phyloP scores from a whole-genome alignment of 768 basidiomycete genomes.

The Boletus reticuloceps region DNA sequence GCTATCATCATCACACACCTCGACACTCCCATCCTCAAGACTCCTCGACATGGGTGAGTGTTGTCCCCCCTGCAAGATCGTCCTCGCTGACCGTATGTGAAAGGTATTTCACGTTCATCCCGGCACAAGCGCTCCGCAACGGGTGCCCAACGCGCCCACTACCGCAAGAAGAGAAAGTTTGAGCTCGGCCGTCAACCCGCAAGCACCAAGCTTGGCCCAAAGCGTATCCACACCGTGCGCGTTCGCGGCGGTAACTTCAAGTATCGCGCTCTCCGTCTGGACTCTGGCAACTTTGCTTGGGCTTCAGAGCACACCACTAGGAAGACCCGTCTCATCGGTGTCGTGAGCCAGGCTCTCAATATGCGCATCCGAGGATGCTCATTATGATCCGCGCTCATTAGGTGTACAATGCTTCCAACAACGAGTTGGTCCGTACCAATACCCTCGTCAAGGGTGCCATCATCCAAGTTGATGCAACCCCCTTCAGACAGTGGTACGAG shows the following conservation, averaged over 20 bases:
- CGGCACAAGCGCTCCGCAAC: constrained; percentile 96
- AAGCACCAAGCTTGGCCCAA: constrained; percentile 93
- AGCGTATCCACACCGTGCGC: constrained; percentile 94
- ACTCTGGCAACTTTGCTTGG: constrained; percentile 98
- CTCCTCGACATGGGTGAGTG: constrained; percentile 73
- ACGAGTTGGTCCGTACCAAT: constrained; percentile 99
- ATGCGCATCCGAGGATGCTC: neutral
- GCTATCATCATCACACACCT: constrained; percentile 51
- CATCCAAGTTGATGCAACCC: constrained; percentile 97
- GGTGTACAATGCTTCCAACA: constrained; percentile 99
- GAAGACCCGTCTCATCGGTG: constrained; percentile 95
- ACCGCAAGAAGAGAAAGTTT: constrained; percentile 99
- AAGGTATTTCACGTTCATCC: constrained; percentile 96
- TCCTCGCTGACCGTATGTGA: constrained; percentile 8
- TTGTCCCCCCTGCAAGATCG: constrained; percentile 22
- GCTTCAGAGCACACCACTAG: constrained; percentile 89
- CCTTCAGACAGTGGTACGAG: constrained; percentile 99
- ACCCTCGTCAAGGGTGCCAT: constrained; percentile 96
- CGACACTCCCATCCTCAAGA: constrained; percentile 59
- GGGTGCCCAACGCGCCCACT: constrained; percentile 89
- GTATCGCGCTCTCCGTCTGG: constrained; percentile 94
- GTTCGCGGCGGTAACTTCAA: constrained; percentile 95
- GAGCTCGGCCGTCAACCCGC: constrained; percentile 99
- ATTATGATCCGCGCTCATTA: constrained; percentile 28
- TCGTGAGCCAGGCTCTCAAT: constrained; percentile 57